A percentile compares a stretch with the other conserved stretches of the same genome.
phyloP scores from a whole-genome alignment of 2,329 filamentous ascomycete genomes.

The Fusarium siculi region DNA sequence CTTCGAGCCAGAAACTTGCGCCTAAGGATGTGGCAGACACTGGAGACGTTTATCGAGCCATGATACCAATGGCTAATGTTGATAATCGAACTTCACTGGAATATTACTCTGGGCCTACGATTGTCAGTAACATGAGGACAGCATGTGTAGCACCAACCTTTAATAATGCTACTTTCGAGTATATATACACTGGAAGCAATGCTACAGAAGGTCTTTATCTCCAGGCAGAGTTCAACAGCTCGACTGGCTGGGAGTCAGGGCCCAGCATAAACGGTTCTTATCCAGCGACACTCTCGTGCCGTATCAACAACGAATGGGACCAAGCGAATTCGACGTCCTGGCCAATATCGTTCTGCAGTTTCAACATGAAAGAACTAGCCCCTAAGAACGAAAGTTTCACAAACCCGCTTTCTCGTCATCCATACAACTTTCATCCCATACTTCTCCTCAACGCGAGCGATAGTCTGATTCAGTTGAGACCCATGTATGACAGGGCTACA shows the following conservation, averaged over 20 bases:
- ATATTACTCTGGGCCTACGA: neutral
- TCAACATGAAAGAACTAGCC: neutral
- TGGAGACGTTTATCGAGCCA: neutral
- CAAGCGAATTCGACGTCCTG: neutral
- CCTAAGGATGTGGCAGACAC: neutral
- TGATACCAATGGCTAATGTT: neutral
- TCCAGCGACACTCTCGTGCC: neutral
- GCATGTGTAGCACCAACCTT: neutral
- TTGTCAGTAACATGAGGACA: slow-evolving; percentile 1
- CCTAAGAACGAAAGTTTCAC: neutral
- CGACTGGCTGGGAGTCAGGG: neutral
- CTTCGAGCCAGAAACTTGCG: neutral
- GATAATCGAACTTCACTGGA: neutral
- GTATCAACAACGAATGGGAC: neutral
- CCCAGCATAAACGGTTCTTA: neutral
- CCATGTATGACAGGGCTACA: neutral
- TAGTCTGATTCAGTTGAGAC: rapidly evolving
- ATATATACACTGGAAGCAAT: neutral
- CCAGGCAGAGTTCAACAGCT: neutral
- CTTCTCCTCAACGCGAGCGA: slow-evolving; percentile 8
- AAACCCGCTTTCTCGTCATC: neutral
- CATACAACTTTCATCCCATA: neutral
- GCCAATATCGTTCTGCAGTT: slow-evolving; percentile 2
- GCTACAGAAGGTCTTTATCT: neutral
- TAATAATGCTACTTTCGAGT: rapidly evolving